Evolutionary conservation across 805 yeast genomes (phyloP).

Genomic region (Yamadazyma paraphyllophila): DNA sequence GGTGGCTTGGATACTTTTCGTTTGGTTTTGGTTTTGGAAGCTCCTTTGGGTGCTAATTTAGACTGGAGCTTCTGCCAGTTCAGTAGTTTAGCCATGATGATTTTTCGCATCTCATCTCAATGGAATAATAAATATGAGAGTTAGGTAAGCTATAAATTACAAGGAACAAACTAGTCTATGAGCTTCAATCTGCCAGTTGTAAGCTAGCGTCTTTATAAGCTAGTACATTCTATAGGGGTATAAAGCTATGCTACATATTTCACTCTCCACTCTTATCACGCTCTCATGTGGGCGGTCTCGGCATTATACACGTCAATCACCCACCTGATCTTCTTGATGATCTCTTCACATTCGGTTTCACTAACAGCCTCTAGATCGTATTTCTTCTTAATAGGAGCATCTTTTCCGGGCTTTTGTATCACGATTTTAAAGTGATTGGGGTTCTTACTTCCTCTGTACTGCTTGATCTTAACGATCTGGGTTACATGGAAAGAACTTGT

Average conservation of each 20-base stretch:
- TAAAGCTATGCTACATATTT: no score
- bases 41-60: constrained; percentile 10
- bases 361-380: constrained; percentile 81
- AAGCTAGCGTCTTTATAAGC: no score
- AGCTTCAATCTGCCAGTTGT: no score
- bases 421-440: constrained; percentile 81
- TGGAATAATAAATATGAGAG: no score
- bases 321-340: constrained; percentile 65
- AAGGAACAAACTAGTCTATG: no score
- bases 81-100: constrained; percentile 17
- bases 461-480: constrained; percentile 73
- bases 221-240: no score
- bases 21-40: not conserved
- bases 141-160: no score
- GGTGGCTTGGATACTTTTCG: no score
- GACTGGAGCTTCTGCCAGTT: constrained; percentile 24
- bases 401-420: constrained; percentile 40
- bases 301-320: constrained; percentile 51
- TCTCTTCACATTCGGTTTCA: constrained; percentile 62
- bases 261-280: no score
- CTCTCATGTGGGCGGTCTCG: constrained; percentile 11
- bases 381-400: constrained; percentile 54
- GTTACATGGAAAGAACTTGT: constrained; percentile 85
- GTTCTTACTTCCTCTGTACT: constrained; percentile 57
- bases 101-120: constrained; percentile 6